These are phyloP conservation scores for Volvariella surrecta DNA, from an alignment of 1,284 basidiomycete species.

Conservation along the genomic window DNA sequence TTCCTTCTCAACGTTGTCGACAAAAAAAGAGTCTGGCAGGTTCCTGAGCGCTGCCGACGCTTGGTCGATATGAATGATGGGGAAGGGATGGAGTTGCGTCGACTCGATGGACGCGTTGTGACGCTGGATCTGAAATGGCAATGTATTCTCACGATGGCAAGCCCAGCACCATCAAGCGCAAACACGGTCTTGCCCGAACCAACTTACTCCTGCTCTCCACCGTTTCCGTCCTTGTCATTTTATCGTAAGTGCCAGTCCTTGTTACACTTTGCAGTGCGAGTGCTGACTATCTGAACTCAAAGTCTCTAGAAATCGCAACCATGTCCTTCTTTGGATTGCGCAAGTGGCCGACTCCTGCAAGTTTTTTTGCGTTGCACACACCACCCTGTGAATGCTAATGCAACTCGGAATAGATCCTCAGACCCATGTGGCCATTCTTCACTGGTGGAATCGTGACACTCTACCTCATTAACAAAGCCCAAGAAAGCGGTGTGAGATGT, in stretches of 20 bases:
- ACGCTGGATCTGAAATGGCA: too few species aligned
- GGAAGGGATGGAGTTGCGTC: too few species aligned
- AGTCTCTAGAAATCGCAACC: slow-evolving; percentile 13
- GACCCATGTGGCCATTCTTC: slow-evolving; percentile 73
- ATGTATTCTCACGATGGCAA: too few species aligned
- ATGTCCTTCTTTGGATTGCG: slow-evolving; percentile 73
- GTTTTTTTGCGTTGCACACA: slow-evolving; percentile 21
- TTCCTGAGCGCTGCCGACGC: too few species aligned
- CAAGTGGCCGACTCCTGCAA: slow-evolving; percentile 70
- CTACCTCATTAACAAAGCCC: slow-evolving; percentile 56
- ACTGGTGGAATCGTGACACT: slow-evolving; percentile 53
- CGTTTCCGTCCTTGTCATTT: slow-evolving; percentile 11
- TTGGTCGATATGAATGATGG: too few species aligned
- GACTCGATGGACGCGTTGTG: too few species aligned
- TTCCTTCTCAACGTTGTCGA: too few species aligned
- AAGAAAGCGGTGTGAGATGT: slow-evolving; percentile 62
- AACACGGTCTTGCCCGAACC: slow-evolving; percentile 22
- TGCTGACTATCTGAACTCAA: slow-evolving; percentile 3
- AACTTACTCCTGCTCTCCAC: slow-evolving; percentile 9
- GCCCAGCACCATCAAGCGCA: too few species aligned
- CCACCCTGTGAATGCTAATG: slow-evolving; percentile 5
- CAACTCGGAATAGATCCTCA: slow-evolving; percentile 40
- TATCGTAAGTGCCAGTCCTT: slow-evolving; percentile 6
- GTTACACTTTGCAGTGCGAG: slow-evolving; percentile 4
- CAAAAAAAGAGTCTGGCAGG: too few species aligned